Conservation (phyloP, 2,329 filamentous ascomycete genomes). For the Penicillium sp. region DNA sequence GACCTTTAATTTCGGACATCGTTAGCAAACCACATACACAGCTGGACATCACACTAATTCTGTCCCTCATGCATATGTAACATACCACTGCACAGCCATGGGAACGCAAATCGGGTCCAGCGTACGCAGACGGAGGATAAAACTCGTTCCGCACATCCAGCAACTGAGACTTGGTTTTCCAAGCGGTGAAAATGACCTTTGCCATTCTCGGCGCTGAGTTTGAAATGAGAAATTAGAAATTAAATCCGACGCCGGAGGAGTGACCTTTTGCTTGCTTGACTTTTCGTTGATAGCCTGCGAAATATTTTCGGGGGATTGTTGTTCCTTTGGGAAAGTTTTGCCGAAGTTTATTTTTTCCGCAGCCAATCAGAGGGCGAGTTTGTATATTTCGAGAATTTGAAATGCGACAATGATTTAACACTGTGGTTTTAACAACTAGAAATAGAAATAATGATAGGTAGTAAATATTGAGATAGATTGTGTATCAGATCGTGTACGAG, state of each 20-base stretch:
- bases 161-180: conserved; percentile 42
- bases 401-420: neutral
- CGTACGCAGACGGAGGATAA: conserved; percentile 36
- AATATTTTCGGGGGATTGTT: conserved; percentile 25
- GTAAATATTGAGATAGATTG: neutral
- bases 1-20: conserved; percentile 32
- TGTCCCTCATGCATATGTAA: conserved; percentile 1
- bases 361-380: conserved; percentile 11
- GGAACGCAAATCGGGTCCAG: conserved; percentile 40
- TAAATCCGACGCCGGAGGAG: neutral
- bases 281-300: conserved; percentile 9
- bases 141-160: conserved; percentile 41
- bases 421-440: neutral
- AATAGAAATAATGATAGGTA: neutral
- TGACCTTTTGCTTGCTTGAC: neutral
- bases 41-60: neutral
- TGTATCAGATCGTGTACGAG: neutral
- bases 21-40: neutral
- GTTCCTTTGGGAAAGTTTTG: conserved; percentile 20
- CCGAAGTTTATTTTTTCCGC: conserved; percentile 6
- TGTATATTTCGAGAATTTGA: neutral
- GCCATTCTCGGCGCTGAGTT: conserved; percentile 32
- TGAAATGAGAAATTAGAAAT: neutral
- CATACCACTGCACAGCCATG: conserved; percentile 44
- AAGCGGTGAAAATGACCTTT: conserved; percentile 44